Evolutionary conservation across 2,329 filamentous ascomycete genomes (phyloP), one percentile per base, ranked within the genome.

Genomic region (Graphiopsis chlorocephala): DNA sequence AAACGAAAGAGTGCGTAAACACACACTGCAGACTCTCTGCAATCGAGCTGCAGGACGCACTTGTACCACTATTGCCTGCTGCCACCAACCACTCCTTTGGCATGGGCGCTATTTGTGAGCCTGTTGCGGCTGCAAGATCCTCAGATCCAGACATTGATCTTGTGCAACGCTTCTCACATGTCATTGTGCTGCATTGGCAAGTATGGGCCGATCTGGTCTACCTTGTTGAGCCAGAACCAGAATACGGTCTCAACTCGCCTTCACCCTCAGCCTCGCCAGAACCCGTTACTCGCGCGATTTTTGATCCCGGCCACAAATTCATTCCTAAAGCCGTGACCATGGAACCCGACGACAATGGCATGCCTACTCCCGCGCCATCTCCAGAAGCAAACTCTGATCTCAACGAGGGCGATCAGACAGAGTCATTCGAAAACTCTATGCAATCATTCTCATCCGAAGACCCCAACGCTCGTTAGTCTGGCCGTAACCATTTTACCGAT

Each of bases 121-220:
- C 62, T 10, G 29, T 59, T 17, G 48, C 48, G 20, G 48, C 28
- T 1, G 48, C 60, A 14, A 53, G 25, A 45, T 55, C 60, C 3
- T 28, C 58, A 26, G 74, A 76, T 63, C 68, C 72, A 3, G 72
- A 75, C 29, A 70, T 73, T 26, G 88, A 92, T 65, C 86, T 97
- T 75, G 87, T 91, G 0, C 89, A 88, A 52, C 87, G 91, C 53
- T 83, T 97, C 59, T 89, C 92, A 6, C 94, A 97, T 73, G 86
- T 97, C 52, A 88, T 91, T 15, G 84, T 95, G 6, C 80, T 98
- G 26, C 93, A 97, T 77, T 97, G 93, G 93, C 86, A 91, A 57
- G 90, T 97, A 3, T 98, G 93, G 92, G 85, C 86, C 1, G 86
- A 86, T 2, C 81, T 96, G 61, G 87, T 90, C 14, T 97, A 97